Evolutionary conservation across 139 green algal genomes (phyloP), one percentile per base, ranked within the genome.

Genomic region (Micractinium sp.): DNA sequence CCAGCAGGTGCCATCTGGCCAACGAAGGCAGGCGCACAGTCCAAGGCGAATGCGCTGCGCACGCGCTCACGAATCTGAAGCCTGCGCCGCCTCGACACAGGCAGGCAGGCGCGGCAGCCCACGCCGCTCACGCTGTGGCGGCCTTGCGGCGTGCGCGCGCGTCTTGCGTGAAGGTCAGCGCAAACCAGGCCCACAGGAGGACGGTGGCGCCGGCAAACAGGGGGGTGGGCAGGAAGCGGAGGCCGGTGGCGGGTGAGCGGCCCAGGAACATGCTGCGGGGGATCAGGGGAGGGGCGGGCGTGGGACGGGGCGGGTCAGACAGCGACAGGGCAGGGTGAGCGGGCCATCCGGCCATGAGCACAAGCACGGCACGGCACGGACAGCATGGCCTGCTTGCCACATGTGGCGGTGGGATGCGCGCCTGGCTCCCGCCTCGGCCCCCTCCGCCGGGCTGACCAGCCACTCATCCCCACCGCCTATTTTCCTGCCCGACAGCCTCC

Each of bases 151-250:
- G 71, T 14, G 75, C 74, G 22, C 86, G 86, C 1, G 75, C 86
- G 14, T 27, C 33, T 16, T 85, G 31, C 18, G 20, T 39, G 15
- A 85, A 39, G 13, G 27, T 56, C 13, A 33, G 20, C 2, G 47
- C 86, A 77, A 90, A 76, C 86, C 86, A 90, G 86, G 35, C 76
- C 86, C 79, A 85, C 77, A 86, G 86, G 60, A 86, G 61, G 35
- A n/a, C 36, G 29, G 77, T 81, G 77, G n/a, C 41, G 16, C 36
- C 38, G 22, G 86, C 86, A 90, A 90, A 90, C 27, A 86, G 41
- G 0, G 86, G 78, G 0, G 25, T 27, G 29, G 47, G 31, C 25
- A 90, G 86, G 86, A 73, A 81, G 76, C 86, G 76, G 19, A 39
- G 53, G 61, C 86, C 86, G 23, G 76, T 90, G 77, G 78, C 63